Conservation (phyloP, 306 rosid species). For the Begonia masoniana region DNA sequence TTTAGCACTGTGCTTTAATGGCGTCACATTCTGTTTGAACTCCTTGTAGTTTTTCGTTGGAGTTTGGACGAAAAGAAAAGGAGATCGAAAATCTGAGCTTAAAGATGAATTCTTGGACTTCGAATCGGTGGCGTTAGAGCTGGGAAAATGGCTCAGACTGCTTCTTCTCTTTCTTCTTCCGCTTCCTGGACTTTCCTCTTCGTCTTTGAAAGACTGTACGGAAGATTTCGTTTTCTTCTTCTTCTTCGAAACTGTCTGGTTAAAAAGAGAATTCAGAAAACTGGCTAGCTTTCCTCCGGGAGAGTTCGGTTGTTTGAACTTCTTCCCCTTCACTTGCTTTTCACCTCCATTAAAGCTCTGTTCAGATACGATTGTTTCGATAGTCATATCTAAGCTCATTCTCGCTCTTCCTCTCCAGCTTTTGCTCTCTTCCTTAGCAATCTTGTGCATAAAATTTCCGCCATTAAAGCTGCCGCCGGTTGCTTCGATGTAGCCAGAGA, state of each 20-base stretch:
- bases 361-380: slow-evolving; percentile 40
- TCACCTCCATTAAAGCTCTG: slow-evolving; percentile 22
- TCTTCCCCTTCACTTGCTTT: slow-evolving; percentile 58
- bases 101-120: slow-evolving; percentile 54
- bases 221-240: slow-evolving; percentile 62
- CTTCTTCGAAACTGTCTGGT: slow-evolving; percentile 51
- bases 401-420: slow-evolving; percentile 39
- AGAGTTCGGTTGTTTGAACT: slow-evolving; percentile 68
- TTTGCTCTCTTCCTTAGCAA: slow-evolving; percentile 34
- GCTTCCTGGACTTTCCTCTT: slow-evolving; percentile 2
- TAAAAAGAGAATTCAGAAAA: slow-evolving; percentile 89
- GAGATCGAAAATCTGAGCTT: slow-evolving; percentile 67
- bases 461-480: not conserved
- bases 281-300: slow-evolving; percentile 93
- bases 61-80: slow-evolving; percentile 51
- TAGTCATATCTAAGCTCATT: slow-evolving; percentile 88
- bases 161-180: slow-evolving; percentile 13
- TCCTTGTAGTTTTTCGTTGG: slow-evolving; percentile 68
- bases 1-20: slow-evolving; percentile 9
- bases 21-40: slow-evolving; percentile 8
- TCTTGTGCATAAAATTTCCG: slow-evolving; percentile 26
- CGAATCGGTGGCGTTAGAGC: slow-evolving; percentile 12
- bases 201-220: not conserved
- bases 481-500: slow-evolving; percentile 71
- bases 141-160: slow-evolving; percentile 1